Evolutionary conservation across 179 eudicot genomes (phyloP).

Genomic region (Patellifolia procumbens): DNA sequence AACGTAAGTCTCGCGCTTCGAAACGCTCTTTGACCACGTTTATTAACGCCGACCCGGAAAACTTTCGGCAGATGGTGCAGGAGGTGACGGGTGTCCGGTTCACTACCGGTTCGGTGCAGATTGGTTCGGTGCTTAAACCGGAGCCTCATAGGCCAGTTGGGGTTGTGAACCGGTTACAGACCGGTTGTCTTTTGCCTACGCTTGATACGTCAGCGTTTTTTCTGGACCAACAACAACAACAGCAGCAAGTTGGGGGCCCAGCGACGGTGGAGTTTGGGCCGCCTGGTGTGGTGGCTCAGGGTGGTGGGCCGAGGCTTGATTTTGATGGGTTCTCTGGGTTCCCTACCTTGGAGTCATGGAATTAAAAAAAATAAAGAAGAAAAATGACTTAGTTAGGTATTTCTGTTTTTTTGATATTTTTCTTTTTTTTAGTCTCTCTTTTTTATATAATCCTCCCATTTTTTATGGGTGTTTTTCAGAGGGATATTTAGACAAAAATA

Average conservation of each 20-base stretch:
- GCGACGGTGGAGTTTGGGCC: slow-evolving; percentile 25
- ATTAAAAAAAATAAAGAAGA: background rate
- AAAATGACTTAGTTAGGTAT: slow-evolving; percentile 28
- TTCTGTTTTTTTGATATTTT: slow-evolving; percentile 1
- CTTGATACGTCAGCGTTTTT: slow-evolving; percentile 72
- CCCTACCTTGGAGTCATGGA: slow-evolving; percentile 81
- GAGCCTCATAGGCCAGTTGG: slow-evolving; percentile 48
- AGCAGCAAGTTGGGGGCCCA: slow-evolving; percentile 31
- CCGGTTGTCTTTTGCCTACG: slow-evolving; percentile 45
- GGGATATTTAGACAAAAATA: slow-evolving; percentile 1
- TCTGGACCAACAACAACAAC: slow-evolving; percentile 42
- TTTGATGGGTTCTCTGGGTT: slow-evolving; percentile 62
- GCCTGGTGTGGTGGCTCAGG: slow-evolving; percentile 24
- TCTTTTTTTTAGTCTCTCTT: slow-evolving; percentile 9
- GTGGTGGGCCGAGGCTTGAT: slow-evolving; percentile 41
- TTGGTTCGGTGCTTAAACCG: slow-evolving; percentile 47
- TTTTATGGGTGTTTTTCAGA: background rate
- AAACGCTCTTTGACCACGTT: slow-evolving; percentile 67
- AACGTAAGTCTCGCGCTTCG: slow-evolving; percentile 66
- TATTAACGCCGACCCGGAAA: slow-evolving; percentile 71
- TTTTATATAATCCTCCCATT: background rate
- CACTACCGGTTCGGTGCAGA: slow-evolving; percentile 1
- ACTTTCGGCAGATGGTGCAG: slow-evolving; percentile 86
- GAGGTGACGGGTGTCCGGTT: slow-evolving; percentile 72
- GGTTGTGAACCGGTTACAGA: slow-evolving; percentile 30